Percentiles rank a stretch among this genome's conserved stretches.
Evolutionary conservation across 148 eudicot species (phyloP).

Genomic region (Silene latifolia): DNA sequence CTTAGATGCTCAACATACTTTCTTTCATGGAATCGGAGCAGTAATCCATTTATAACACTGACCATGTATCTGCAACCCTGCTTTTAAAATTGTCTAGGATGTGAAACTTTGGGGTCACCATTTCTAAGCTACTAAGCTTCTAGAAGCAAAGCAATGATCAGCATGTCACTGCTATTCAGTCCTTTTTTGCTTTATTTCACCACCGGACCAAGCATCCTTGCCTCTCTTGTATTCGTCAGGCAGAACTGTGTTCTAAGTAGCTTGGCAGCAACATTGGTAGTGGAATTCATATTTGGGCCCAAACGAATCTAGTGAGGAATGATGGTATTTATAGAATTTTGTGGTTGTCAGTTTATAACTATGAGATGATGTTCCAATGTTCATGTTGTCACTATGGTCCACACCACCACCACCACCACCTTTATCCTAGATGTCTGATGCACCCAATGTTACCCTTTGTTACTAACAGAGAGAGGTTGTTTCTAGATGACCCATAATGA

Average conservation of each 20-base stretch:
- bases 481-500: not conserved
- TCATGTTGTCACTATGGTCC: conserved; percentile 8
- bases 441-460: too few species aligned
- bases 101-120: not conserved
- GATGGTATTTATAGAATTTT: not conserved
- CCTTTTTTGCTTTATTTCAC: not conserved
- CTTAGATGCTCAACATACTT: not conserved
- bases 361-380: not conserved
- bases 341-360: not conserved
- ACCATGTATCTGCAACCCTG: not conserved
- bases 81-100: not conserved
- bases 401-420: not conserved
- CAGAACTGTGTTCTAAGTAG: not conserved
- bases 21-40: not conserved
- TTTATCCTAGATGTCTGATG: not conserved
- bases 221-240: not conserved
- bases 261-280: not conserved
- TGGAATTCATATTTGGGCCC: conserved; percentile 1
- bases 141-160: conserved; percentile 2
- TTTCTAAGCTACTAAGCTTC: not conserved
- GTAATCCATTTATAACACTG: not conserved
- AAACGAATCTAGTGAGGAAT: not conserved
- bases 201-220: not conserved
- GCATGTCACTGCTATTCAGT: not conserved
- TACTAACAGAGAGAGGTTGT: not conserved